Conservation (phyloP, 169 alveolate genomes). For the Plasmodium inui region DNA sequence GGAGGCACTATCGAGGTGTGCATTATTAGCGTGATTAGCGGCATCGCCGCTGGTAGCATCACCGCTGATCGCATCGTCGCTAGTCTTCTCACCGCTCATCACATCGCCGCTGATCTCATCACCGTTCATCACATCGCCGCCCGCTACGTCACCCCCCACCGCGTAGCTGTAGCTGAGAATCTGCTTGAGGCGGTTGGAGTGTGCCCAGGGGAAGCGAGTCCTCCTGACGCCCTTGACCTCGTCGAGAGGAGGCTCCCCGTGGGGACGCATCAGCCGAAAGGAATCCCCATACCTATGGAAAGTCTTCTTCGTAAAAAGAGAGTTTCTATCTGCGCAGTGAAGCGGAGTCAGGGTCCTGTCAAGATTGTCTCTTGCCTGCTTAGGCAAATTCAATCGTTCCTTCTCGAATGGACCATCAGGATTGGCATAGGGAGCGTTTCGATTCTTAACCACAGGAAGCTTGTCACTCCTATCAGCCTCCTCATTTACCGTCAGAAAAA, state of each 20-base stretch:
- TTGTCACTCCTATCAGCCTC: conserved; percentile 77
- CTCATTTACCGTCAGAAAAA: conserved; percentile 78
- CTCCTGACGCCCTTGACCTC: conserved; percentile 51
- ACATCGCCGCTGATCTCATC: neutral
- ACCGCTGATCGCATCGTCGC: neutral
- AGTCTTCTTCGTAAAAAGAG: conserved; percentile 66
- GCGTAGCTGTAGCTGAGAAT: conserved; percentile 32
- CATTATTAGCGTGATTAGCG: too few species aligned
- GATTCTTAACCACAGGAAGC: conserved; percentile 67
- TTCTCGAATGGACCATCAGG: conserved; percentile 80
- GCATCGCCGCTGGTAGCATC: neutral
- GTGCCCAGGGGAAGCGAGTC: conserved; percentile 50
- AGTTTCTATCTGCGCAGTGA: neutral
- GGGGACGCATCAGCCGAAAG: conserved; percentile 13
- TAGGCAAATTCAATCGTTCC: conserved; percentile 58
- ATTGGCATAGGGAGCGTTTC: conserved; percentile 79
- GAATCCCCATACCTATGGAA: conserved; percentile 37
- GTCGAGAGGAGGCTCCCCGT: conserved; percentile 1
- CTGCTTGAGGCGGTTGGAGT: conserved; percentile 57
- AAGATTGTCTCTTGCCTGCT: conserved; percentile 68
- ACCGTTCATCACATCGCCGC: neutral
- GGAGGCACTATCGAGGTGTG: too few species aligned
- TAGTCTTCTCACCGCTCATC: neutral
- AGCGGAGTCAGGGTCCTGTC: conserved; percentile 73
- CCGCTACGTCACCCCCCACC: neutral